Evolutionary conservation across 169 alveolate species (phyloP).

Genomic region (Theileria equi): DNA sequence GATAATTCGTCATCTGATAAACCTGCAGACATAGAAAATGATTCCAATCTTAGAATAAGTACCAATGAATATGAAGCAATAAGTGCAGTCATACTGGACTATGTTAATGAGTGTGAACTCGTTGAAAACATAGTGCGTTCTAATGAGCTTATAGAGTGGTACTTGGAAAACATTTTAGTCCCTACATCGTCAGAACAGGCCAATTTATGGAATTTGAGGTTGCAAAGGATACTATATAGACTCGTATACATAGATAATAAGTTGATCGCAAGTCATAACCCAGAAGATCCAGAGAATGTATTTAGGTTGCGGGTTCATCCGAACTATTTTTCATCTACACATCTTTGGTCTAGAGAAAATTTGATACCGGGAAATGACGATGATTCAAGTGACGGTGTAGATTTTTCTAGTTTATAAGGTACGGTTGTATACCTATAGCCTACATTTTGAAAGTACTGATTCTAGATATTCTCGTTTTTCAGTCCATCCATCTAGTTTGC

Average conservation of each 20-base stretch:
- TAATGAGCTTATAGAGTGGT: conserved; percentile 72
- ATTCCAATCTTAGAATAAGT: too few relatives aligned
- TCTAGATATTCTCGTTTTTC: not conserved
- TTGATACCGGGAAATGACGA: not conserved
- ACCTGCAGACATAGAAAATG: too few relatives aligned
- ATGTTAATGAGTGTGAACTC: conserved; percentile 68
- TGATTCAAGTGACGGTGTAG: not conserved
- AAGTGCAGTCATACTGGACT: conserved; percentile 70
- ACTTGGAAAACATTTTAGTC: conserved; percentile 61
- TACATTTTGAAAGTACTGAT: not conserved
- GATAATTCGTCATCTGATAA: too few relatives aligned
- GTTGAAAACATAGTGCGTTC: conserved; percentile 61
- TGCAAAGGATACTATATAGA: conserved; percentile 68
- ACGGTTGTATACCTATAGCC: not conserved
- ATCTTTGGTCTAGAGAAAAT: conserved; percentile 38
- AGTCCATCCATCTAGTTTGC: too few relatives aligned
- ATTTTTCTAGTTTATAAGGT: not conserved
- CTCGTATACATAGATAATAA: conserved; percentile 69
- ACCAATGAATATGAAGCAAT: conserved; percentile 69
- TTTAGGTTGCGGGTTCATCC: conserved; percentile 71
- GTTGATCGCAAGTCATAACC: conserved; percentile 54
- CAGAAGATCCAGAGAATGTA: conserved; percentile 60
- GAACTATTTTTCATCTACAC: conserved; percentile 65
- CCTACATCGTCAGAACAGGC: conserved; percentile 73
- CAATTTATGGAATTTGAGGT: conserved; percentile 69